Percentiles rank a stretch among this genome's conserved stretches.
Evolutionary conservation across 148 eudicot genomes (phyloP).

Genomic region (Rhododendron simsii): DNA sequence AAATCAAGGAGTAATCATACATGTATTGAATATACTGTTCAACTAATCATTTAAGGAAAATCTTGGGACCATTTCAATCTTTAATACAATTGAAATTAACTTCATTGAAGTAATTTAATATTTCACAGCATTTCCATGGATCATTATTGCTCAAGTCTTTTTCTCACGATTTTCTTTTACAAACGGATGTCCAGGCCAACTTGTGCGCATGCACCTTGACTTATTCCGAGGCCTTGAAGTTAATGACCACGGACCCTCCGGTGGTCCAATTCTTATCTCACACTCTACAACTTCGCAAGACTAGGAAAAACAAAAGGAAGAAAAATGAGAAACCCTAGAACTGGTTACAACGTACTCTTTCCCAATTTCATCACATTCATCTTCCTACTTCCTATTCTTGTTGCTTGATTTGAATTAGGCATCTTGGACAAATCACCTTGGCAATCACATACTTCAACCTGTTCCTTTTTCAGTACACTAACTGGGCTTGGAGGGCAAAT

Average conservation of each 20-base stretch:
- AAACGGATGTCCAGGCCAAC: too few relatives aligned
- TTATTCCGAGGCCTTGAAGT: too few relatives aligned
- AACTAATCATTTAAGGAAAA: background rate
- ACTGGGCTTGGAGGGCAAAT: conserved; percentile 32
- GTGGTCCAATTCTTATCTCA: too few relatives aligned
- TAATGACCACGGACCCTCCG: too few relatives aligned
- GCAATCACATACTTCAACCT: conserved; percentile 6
- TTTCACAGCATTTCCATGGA: background rate
- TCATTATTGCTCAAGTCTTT: too few relatives aligned
- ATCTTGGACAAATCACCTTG: background rate
- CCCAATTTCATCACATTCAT: background rate
- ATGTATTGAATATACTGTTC: background rate
- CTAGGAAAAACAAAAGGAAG: too few relatives aligned
- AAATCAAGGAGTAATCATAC: background rate
- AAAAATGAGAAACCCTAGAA: background rate
- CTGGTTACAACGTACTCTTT: background rate
- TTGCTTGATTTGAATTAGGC: background rate
- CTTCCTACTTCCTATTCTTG: conserved; percentile 16
- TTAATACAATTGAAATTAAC: background rate
- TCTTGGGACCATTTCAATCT: background rate
- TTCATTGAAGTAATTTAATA: background rate
- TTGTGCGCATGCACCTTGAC: too few relatives aligned
- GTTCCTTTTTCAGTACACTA: conserved; percentile 22
- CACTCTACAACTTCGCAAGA: background rate
- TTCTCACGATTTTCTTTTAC: too few relatives aligned